Evolutionary conservation across 2,329 filamentous ascomycete species (phyloP).

Genomic region (Camillea tinctor): DNA sequence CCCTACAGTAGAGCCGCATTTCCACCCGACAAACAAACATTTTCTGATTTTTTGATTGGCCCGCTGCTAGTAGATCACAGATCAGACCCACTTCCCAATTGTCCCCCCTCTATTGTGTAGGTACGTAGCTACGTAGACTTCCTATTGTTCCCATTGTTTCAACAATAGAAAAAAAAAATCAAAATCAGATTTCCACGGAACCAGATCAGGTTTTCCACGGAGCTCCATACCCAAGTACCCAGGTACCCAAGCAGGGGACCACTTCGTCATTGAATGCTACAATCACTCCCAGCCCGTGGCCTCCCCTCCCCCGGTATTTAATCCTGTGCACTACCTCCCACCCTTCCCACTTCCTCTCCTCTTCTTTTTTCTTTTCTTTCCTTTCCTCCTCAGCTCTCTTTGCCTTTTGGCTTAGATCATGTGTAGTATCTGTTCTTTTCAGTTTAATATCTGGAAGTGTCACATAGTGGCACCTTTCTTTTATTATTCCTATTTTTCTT

Average conservation of each 20-base stretch:
- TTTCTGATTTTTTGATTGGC: background rate
- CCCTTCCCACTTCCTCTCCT: constrained; percentile 26
- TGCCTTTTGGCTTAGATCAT: constrained; percentile 67
- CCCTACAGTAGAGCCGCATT: background rate
- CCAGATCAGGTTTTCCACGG: background rate
- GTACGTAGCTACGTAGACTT: background rate
- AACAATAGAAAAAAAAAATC: background rate
- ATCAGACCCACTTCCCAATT: background rate
- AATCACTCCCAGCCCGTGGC: background rate
- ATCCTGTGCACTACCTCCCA: background rate
- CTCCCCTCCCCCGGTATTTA: background rate
- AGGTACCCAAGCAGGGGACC: background rate
- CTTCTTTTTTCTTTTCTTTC: constrained; percentile 47
- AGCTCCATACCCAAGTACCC: background rate
- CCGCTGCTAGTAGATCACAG: too few species aligned
- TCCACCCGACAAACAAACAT: too few species aligned
- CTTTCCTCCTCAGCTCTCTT: constrained; percentile 53
- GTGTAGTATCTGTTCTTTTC: constrained; percentile 93
- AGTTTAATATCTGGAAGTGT: constrained; percentile 89
- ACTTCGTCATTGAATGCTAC: background rate
- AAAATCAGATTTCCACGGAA: background rate
- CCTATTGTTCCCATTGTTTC: background rate
- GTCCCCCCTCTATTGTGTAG: background rate
- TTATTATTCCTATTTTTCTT: constrained; percentile 80
- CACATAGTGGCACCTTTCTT: constrained; percentile 60